Evolutionary conservation across 768 basidiomycete genomes (phyloP).

Genomic region (Dioszegia aurantiaca): DNA sequence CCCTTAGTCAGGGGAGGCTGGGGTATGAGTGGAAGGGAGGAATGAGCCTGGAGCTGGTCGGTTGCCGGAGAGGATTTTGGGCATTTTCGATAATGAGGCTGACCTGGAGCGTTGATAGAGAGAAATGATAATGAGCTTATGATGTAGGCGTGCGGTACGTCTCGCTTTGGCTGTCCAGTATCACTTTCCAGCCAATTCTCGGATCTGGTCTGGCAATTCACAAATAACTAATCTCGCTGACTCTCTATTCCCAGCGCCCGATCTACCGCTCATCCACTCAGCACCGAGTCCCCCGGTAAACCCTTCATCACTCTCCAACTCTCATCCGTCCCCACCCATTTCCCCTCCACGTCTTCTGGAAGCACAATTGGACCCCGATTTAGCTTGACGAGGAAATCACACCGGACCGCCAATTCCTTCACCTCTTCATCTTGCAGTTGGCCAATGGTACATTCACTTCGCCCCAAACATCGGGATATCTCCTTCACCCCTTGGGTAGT

Average conservation of each 20-base stretch:
- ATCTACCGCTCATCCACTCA: neutral
- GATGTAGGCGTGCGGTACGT: no score
- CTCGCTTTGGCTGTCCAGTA: no score
- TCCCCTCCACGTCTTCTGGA: slow-evolving; percentile 1
- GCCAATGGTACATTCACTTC: no score
- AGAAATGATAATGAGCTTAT: no score
- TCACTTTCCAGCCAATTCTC: no score
- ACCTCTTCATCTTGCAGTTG: no score
- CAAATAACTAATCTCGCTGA: no score
- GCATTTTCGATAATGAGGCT: no score
- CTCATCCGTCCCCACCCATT: slow-evolving; percentile 9
- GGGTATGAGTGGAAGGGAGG: slow-evolving; percentile 30
- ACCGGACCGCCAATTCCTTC: slow-evolving; percentile 4
- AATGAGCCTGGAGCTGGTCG: no score
- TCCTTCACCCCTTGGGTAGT: neutral
- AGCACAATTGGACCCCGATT: neutral
- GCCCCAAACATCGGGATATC: slow-evolving; percentile 7
- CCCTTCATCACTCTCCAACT: slow-evolving; percentile 10
- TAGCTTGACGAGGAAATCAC: slow-evolving; percentile 7
- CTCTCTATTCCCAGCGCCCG: neutral
- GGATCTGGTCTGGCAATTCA: no score
- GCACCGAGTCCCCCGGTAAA: neutral
- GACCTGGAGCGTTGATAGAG: no score
- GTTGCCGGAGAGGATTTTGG: no score
- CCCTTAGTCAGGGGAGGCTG: slow-evolving; percentile 17